Percentiles rank a stretch among this genome's conserved stretches.
phyloP scores from a whole-genome alignment of 2,329 filamentous ascomycete genomes.

The Penicillium sp. region DNA sequence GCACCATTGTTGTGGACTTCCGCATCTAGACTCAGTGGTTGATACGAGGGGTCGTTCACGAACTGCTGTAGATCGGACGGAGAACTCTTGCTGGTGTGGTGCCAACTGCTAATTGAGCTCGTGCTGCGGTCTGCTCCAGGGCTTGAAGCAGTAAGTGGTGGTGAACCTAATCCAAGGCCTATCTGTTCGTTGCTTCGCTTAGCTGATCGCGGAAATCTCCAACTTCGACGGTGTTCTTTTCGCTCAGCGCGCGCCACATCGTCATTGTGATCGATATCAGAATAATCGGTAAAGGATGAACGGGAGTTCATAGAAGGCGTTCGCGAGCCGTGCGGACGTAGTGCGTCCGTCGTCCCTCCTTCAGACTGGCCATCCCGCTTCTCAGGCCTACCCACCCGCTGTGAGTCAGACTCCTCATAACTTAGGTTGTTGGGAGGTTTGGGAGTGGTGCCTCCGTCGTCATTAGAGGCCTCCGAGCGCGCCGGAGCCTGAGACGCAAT shows the following conservation, averaged over 20 bases:
- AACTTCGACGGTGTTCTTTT: constrained; percentile 72
- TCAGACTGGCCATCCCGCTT: constrained; percentile 41
- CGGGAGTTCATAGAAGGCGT: constrained; percentile 76
- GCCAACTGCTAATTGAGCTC: constrained; percentile 69
- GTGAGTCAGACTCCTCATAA: constrained; percentile 29
- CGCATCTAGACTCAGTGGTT: constrained; percentile 44
- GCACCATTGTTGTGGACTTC: constrained; percentile 41
- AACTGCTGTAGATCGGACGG: constrained; percentile 50
- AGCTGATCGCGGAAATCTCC: constrained; percentile 66
- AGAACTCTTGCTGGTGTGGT: constrained; percentile 51
- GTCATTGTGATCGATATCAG: constrained; percentile 76
- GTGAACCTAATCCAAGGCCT: constrained; percentile 48
- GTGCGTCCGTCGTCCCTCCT: constrained; percentile 48
- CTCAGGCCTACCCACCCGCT: constrained; percentile 29
- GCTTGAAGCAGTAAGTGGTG: constrained; percentile 64
- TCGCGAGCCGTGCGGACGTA: constrained; percentile 74
- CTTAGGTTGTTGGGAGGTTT: constrained; percentile 38
- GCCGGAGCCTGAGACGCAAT: constrained; percentile 30
- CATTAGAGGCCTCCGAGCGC: constrained; percentile 34
- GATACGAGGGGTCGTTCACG: constrained; percentile 40
- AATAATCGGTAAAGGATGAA: constrained; percentile 75
- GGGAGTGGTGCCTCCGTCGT: constrained; percentile 41
- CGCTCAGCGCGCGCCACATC: constrained; percentile 62
- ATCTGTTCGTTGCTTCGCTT: constrained; percentile 62
- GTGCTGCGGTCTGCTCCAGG: constrained; percentile 68